These are phyloP conservation scores for Trichothecium roseum DNA, from an alignment of 2,329 filamentous ascomycete genomes.

Conservation along the genomic window DNA sequence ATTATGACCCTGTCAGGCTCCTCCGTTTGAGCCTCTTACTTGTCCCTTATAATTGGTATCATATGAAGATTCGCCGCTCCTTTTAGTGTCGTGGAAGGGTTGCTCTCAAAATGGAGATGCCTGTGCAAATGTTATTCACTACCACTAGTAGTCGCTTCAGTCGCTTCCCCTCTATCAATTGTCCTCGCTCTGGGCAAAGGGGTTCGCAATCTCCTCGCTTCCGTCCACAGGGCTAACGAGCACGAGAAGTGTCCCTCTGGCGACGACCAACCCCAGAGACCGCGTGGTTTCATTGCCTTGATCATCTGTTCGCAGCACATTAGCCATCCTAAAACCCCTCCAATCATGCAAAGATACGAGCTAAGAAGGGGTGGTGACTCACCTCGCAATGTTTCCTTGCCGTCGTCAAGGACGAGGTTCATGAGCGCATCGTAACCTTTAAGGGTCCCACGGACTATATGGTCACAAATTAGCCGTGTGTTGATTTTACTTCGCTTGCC, in stretches of 20 bases:
- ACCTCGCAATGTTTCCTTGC: conserved; percentile 85
- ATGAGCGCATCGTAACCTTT: conserved; percentile 97
- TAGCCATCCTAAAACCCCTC: no score
- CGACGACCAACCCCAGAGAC: conserved; percentile 77
- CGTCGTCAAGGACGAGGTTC: conserved; percentile 94
- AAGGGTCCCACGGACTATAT: conserved; percentile 69
- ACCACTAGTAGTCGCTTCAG: no score
- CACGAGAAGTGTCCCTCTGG: conserved; percentile 83
- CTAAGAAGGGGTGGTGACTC: conserved; percentile 14
- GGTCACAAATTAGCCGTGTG: conserved; percentile 4
- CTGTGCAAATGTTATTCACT: no score
- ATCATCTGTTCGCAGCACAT: conserved; percentile 54
- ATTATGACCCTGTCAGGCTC: no score
- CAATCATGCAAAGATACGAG: not conserved
- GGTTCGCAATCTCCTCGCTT: conserved; percentile 92
- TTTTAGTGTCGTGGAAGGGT: no score
- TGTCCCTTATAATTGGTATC: no score
- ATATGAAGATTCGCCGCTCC: no score
- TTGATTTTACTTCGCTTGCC: no score
- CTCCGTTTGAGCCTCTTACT: no score
- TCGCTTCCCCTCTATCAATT: conserved; percentile 23
- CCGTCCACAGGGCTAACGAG: conserved; percentile 88
- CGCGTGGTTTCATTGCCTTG: conserved; percentile 80
- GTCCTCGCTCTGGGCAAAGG: conserved; percentile 70
- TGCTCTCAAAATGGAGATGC: no score